Conservation (phyloP, 306 rosid genomes). For the Astragalus glycyphyllos region DNA sequence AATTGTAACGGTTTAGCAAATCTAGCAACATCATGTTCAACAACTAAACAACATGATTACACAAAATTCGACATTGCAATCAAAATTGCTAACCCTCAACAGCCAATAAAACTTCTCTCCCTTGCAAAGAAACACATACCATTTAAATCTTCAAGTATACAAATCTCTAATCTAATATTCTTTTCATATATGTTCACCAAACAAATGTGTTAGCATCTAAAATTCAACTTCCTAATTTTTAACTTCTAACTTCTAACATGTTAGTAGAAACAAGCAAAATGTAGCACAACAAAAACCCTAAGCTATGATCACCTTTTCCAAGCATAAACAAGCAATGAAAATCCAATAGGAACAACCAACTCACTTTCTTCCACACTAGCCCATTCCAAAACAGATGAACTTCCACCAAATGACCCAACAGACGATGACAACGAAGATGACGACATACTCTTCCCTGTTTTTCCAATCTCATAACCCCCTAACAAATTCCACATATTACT, state of each 20-base stretch:
- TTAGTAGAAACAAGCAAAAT: not conserved
- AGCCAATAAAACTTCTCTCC: not conserved
- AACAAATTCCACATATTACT: slow-evolving; percentile 46
- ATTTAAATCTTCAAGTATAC: not conserved
- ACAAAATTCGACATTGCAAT: slow-evolving; percentile 12
- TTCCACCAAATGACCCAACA: slow-evolving; percentile 63
- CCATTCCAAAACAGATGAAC: slow-evolving; percentile 78
- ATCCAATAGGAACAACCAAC: slow-evolving; percentile 64
- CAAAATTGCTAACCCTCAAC: not conserved
- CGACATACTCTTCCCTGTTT: slow-evolving; percentile 69
- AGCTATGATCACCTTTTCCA: slow-evolving; percentile 58
- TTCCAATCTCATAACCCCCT: slow-evolving; percentile 38
- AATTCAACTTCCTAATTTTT: not conserved
- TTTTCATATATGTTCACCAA: slow-evolving; percentile 46
- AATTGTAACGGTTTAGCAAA: no score
- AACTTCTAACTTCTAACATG: not conserved
- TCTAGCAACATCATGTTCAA: not conserved
- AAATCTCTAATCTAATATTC: slow-evolving; percentile 7
- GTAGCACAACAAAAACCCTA: not conserved
- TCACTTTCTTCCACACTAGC: slow-evolving; percentile 74
- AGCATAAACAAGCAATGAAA: slow-evolving; percentile 74
- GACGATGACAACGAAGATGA: slow-evolving; percentile 75
- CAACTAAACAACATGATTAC: not conserved
- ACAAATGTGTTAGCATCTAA: slow-evolving; percentile 59
- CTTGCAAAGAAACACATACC: not conserved